Percentiles rank a stretch among this genome's conserved stretches.
Conservation (phyloP, 768 basidiomycete species). For the Hemileccinum impolitum region DNA sequence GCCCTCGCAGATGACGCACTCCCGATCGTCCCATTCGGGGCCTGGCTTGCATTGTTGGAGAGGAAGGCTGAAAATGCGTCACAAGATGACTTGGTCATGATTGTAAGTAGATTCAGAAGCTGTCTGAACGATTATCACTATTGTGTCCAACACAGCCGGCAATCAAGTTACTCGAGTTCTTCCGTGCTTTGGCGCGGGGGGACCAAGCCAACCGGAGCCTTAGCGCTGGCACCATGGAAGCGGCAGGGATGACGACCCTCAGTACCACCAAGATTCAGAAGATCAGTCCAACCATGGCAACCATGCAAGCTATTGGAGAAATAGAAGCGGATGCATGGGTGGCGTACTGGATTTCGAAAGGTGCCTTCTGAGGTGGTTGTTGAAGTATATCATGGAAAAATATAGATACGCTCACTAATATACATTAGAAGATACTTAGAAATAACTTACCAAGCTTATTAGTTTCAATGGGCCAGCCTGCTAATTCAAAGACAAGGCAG, state of each 20-base stretch:
- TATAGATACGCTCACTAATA: no score
- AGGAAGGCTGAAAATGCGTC: constrained; percentile 14
- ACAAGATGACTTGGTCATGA: constrained; percentile 26
- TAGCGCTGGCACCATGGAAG: constrained; percentile 3
- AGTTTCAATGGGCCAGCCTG: no score
- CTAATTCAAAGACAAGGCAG: no score
- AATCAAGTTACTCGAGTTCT: constrained; percentile 34
- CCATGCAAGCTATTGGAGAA: constrained; percentile 24
- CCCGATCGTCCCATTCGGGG: constrained; percentile 31
- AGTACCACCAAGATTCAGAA: constrained; percentile 10
- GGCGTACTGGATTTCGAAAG: constrained; percentile 22
- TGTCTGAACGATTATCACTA: neutral
- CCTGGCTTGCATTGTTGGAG: constrained; percentile 35
- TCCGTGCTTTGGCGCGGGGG: constrained; percentile 21
- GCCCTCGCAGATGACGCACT: constrained; percentile 10
- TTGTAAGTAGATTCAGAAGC: constrained; percentile 25
- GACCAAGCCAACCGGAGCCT: constrained; percentile 8
- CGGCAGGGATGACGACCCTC: constrained; percentile 20
- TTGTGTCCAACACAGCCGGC: constrained; percentile 26
- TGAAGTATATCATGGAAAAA: no score
- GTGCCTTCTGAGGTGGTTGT: constrained; percentile 13
- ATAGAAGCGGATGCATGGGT: constrained; percentile 26
- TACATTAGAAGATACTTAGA: no score
- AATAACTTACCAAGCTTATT: no score
- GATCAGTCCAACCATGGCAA: constrained; percentile 23